Base-by-base conservation (phyloP, 352 stramenopile species). In the Globisporangium radiosum region DNA sequence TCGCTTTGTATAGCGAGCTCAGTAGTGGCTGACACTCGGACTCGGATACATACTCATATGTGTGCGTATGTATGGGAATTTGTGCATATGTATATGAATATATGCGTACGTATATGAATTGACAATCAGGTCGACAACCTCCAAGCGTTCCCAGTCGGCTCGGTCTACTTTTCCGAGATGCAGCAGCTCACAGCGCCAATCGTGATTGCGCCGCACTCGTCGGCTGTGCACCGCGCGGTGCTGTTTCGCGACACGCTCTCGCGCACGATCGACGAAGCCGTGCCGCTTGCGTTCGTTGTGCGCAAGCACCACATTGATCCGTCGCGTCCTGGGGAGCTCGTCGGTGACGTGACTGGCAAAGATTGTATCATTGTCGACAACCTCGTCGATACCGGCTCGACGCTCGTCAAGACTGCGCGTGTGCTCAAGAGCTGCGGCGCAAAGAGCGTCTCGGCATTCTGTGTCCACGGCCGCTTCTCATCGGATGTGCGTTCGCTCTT, bases 331-430 rank as follows among this genome's bases (percentile, higher is more conserved):
- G 83, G 81, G 3, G 83, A 95, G 57, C 65, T 95, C 19, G 80
- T 95, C 13, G 85, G 85, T 40, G 79, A 91, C 51, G 83, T 92
- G 47, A 52, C 76, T 6, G 85, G 78, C 60, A 92, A 88, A 56
- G 85, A 95, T 68, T 93, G 83, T 61, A 90, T 95, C 65, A 78
- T 95, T 47, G 81, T 95, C 39, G 85, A 95, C 70, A 93, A 85
- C 52, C 73, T 95, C 49, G 81, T 95, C 58, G 85, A 95, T 69
- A 95, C 85, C 38, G 85, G 85, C 43, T 86, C 77, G 49, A 95
- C 85, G 25, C 67, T 95, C 53, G 71, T 90, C 52, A 90, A 92
- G 68, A 90, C 81, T 13, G 83, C 85, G 36, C 82, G 91, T 64
- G 73, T 92, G 57, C 71, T 95, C 43, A 95, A 95, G 68, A 75